Conservation (phyloP, 2,329 filamentous ascomycete species). For the Verticillium albo-atrum region DNA sequence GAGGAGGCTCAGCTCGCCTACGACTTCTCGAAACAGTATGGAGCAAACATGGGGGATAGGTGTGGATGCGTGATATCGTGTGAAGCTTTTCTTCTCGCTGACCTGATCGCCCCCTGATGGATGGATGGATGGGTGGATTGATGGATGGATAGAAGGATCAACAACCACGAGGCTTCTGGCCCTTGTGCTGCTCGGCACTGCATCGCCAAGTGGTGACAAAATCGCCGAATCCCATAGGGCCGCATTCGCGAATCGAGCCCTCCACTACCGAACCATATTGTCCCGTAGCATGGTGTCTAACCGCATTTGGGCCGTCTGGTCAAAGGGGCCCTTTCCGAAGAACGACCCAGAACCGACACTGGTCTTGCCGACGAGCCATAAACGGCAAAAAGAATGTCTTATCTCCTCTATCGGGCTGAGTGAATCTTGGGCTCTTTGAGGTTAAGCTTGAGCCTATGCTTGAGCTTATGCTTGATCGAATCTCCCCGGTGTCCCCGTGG, state of each 20-base stretch:
- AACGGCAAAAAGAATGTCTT: not conserved
- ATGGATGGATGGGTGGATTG: too few relatives aligned
- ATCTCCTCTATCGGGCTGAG: not conserved
- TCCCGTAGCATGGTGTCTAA: not conserved
- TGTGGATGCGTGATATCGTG: not conserved
- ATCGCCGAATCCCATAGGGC: not conserved
- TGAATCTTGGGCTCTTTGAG: too few relatives aligned
- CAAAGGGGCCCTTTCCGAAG: not conserved
- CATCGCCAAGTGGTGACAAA: not conserved
- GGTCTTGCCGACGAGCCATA: not conserved
- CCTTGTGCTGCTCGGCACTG: not conserved
- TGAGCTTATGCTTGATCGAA: not conserved
- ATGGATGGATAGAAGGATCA: too few relatives aligned
- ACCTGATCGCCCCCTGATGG: not conserved
- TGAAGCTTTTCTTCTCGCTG: not conserved
- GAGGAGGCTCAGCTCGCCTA: not conserved
- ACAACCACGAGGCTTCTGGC: too few relatives aligned
- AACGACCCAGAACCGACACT: not conserved
- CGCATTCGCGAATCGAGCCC: not conserved
- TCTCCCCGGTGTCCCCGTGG: not conserved
- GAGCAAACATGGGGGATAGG: not conserved
- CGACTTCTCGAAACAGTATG: not conserved
- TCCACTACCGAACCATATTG: not conserved
- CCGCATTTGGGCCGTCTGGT: not conserved
- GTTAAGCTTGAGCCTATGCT: too few relatives aligned